Evolutionary conservation across 805 yeast species (phyloP).

Genomic region (Wickerhamiella allomyrinae): DNA sequence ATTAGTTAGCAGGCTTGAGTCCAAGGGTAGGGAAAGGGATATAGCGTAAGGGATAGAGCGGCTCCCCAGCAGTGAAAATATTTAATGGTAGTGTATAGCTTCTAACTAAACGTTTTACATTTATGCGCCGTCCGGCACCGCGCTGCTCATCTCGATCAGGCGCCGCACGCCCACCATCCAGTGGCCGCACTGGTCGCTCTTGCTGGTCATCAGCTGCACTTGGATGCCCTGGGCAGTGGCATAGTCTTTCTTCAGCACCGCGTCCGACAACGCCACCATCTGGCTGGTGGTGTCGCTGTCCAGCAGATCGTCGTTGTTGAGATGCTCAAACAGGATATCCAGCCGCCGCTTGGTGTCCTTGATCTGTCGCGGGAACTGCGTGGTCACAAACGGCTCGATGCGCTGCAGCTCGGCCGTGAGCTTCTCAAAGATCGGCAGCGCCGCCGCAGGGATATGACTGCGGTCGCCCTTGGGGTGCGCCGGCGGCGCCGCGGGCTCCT

Average conservation of each 20-base stretch:
- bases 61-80: too few relatives aligned
- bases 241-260: constrained; percentile 42
- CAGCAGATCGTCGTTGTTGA: constrained; percentile 57
- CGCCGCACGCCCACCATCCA: constrained; percentile 92
- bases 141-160: constrained; percentile 50
- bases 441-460: constrained; percentile 45
- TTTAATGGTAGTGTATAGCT: too few relatives aligned
- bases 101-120: background rate
- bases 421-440: constrained; percentile 43
- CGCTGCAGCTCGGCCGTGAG: constrained; percentile 42
- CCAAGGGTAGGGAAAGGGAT: too few relatives aligned
- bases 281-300: constrained; percentile 40
- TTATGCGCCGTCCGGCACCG: too few relatives aligned
- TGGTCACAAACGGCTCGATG: constrained; percentile 63
- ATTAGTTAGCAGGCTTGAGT: too few relatives aligned
- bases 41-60: too few relatives aligned
- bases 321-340: constrained; percentile 57
- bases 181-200: constrained; percentile 63
- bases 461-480: constrained; percentile 50
- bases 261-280: constrained; percentile 36
- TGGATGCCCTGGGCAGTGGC: constrained; percentile 37
- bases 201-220: constrained; percentile 45
- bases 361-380: constrained; percentile 55
- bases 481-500: constrained; percentile 14
- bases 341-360: constrained; percentile 74